Conservation (phyloP, 208 protist genomes). For the Angomonas desouzai region DNA sequence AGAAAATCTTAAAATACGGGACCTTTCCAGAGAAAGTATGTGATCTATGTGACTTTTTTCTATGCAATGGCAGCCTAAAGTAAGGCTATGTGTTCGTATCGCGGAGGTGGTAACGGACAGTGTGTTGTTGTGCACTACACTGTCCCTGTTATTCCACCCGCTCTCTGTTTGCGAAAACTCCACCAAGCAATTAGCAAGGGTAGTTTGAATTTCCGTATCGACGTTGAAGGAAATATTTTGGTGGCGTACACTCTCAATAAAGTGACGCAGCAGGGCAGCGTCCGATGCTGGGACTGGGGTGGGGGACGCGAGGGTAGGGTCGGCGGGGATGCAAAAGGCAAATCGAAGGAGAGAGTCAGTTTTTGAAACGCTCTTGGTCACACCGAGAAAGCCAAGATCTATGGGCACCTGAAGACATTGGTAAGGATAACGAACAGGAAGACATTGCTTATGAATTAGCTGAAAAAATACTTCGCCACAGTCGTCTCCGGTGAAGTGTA, state of each 20-base stretch:
- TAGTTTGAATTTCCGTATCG: not conserved
- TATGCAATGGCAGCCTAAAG: slow-evolving; percentile 37
- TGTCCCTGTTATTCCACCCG: slow-evolving; percentile 73
- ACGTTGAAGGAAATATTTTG: no score
- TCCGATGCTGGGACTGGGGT: not conserved
- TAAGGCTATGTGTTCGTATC: slow-evolving; percentile 61
- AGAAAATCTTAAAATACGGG: slow-evolving; percentile 23
- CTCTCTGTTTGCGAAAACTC: slow-evolving; percentile 14
- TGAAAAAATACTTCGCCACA: slow-evolving; percentile 56
- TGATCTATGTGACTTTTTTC: slow-evolving; percentile 37
- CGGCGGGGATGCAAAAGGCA: slow-evolving; percentile 18
- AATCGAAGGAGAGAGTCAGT: slow-evolving; percentile 21
- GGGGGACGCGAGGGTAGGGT: not conserved
- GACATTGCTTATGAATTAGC: slow-evolving; percentile 57
- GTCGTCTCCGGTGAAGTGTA: not conserved
- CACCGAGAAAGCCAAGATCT: slow-evolving; percentile 53
- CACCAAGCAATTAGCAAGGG: not conserved
- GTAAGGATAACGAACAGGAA: slow-evolving; percentile 65
- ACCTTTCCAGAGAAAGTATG: slow-evolving; percentile 40
- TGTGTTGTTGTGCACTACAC: slow-evolving; percentile 83
- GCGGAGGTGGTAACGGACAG: slow-evolving; percentile 65
- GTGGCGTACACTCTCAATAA: not conserved
- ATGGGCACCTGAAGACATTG: slow-evolving; percentile 61
- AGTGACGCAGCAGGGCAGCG: not conserved
- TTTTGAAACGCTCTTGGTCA: slow-evolving; percentile 17